phyloP scores from a whole-genome alignment of 73 alveolate species.

The Tetrahymena malaccensis region DNA sequence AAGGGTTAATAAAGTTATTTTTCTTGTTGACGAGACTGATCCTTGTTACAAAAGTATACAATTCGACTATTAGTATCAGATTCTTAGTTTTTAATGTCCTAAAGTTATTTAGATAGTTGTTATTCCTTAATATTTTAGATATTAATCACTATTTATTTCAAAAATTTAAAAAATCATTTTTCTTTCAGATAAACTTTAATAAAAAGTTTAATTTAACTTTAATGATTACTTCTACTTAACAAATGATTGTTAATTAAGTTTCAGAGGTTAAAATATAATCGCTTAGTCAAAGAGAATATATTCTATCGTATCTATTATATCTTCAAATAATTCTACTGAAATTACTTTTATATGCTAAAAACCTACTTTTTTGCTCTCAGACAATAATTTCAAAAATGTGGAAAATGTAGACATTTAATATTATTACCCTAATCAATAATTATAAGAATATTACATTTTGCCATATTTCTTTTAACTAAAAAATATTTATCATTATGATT shows the following conservation, averaged over 20 bases:
- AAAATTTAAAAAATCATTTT: too few relatives aligned
- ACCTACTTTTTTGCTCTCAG: not conserved
- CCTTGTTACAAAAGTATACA: not conserved
- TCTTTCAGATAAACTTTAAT: not conserved
- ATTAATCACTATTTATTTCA: too few relatives aligned
- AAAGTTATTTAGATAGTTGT: not conserved
- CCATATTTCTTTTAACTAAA: too few relatives aligned
- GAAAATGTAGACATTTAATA: too few relatives aligned
- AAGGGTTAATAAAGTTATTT: too few relatives aligned
- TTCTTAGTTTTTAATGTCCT: not conserved
- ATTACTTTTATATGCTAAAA: not conserved
- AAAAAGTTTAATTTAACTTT: not conserved
- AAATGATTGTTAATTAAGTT: not conserved
- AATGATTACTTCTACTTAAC: not conserved
- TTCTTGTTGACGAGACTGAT: not conserved
- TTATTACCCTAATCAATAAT: not conserved
- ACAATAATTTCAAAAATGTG: too few relatives aligned
- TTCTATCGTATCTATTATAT: too few relatives aligned
- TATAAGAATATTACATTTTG: too few relatives aligned
- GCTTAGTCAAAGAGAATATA: too few relatives aligned
- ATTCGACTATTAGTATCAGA: not conserved
- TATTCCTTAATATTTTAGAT: too few relatives aligned
- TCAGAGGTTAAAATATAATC: too few relatives aligned
- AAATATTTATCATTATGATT: too few relatives aligned
- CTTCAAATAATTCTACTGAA: not conserved